A percentile compares a stretch with the other conserved stretches of the same genome.
phyloP scores from a whole-genome alignment of 306 rosid genomes.

The Sophora flavescens region DNA sequence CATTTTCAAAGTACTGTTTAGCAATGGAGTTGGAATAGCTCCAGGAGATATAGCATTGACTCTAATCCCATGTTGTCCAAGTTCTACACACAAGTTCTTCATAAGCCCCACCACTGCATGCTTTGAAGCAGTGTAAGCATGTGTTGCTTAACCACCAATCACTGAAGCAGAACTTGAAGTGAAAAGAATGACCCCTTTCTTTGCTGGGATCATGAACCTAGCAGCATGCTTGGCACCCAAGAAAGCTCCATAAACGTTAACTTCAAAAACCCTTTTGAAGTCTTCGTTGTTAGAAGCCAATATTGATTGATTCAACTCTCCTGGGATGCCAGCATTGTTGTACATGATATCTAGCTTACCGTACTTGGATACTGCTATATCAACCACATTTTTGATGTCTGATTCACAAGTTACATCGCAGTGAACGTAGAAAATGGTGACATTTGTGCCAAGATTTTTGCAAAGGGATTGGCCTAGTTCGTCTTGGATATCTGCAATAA shows the following conservation, averaged over 20 bases:
- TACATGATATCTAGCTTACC: constrained; percentile 78
- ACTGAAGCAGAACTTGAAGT: constrained; percentile 64
- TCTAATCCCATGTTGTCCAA: constrained; percentile 70
- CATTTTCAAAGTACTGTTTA: constrained; percentile 44
- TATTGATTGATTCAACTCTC: constrained; percentile 28
- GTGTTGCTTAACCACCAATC: constrained; percentile 51
- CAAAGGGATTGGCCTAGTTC: constrained; percentile 60
- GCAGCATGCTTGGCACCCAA: constrained; percentile 79
- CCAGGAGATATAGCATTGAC: constrained; percentile 70
- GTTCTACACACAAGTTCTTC: constrained; percentile 68
- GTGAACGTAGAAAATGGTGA: constrained; percentile 48
- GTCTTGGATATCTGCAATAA: constrained; percentile 79
- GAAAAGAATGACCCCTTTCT: constrained; percentile 64
- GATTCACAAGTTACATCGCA: constrained; percentile 69
- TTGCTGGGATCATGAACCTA: constrained; percentile 62
- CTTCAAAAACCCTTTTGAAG: constrained; percentile 66
- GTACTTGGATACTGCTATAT: constrained; percentile 52
- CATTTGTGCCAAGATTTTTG: constrained; percentile 39
- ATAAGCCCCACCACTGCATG: constrained; percentile 75
- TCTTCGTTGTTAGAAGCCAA: constrained; percentile 20
- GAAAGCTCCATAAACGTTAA: constrained; percentile 71
- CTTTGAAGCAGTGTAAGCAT: constrained; percentile 69
- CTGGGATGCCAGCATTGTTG: constrained; percentile 71
- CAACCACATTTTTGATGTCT: constrained; percentile 60
- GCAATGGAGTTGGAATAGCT: constrained; percentile 63